These are phyloP conservation scores for Talaromyces sp. DNA, from an alignment of 2,329 filamentous ascomycete genomes.

Conservation along the genomic window DNA sequence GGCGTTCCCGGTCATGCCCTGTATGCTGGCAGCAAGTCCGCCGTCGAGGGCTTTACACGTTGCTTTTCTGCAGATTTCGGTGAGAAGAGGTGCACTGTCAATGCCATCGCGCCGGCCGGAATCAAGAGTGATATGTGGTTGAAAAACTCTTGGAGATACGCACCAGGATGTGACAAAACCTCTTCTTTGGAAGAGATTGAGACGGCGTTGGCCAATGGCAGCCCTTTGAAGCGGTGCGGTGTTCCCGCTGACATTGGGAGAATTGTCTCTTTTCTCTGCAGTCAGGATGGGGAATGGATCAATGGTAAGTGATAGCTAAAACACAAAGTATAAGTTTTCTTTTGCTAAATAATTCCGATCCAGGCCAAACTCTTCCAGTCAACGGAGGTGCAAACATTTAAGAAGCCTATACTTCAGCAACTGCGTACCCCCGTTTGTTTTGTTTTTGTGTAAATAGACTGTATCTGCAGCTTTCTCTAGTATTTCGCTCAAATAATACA, in stretches of 20 bases:
- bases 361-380: constrained; percentile 13
- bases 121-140: constrained; percentile 73
- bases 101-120: constrained; percentile 61
- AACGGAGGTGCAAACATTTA: constrained; percentile 14
- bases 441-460: neutral
- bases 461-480: neutral
- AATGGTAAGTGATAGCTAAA: constrained; percentile 45
- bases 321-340: neutral
- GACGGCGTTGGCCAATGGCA: constrained; percentile 50
- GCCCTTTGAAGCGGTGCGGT: constrained; percentile 56
- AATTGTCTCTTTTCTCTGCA: constrained; percentile 52
- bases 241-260: constrained; percentile 55
- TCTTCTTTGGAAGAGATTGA: constrained; percentile 51
- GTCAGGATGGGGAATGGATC: constrained; percentile 59
- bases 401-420: neutral
- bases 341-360: neutral
- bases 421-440: too few species aligned
- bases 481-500: neutral
- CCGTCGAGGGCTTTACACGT: constrained; percentile 71
- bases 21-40: constrained; percentile 71
- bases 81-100: constrained; percentile 59
- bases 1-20: constrained; percentile 66
- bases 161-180: constrained; percentile 39
- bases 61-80: constrained; percentile 67
- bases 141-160: constrained; percentile 62